phyloP scores from a whole-genome alignment of 805 yeast genomes.

The Candida argentea region DNA sequence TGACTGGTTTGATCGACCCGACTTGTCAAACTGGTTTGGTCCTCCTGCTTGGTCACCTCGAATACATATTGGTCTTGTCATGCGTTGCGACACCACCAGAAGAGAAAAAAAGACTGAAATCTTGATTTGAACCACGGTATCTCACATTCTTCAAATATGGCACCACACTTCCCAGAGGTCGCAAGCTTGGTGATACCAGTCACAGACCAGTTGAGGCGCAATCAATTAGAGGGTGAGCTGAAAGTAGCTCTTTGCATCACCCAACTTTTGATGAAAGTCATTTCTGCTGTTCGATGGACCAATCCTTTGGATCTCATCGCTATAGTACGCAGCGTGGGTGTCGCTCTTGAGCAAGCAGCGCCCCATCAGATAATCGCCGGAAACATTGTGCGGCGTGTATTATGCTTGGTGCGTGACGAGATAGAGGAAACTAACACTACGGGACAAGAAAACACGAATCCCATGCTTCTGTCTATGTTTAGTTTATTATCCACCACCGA shows the following conservation, averaged over 20 bases:
- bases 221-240: slow-evolving; percentile 75
- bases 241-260: slow-evolving; percentile 80
- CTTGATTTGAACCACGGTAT: too few species aligned
- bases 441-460: slow-evolving; percentile 22
- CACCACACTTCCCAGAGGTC: slow-evolving; percentile 17
- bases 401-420: slow-evolving; percentile 83
- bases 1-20: too few species aligned
- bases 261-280: slow-evolving; percentile 75
- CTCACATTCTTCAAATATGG: too few species aligned
- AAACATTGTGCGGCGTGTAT: slow-evolving; percentile 80
- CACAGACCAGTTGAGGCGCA: slow-evolving; percentile 56
- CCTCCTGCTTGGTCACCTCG: too few species aligned
- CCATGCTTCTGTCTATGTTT: slow-evolving; percentile 79
- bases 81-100: too few species aligned
- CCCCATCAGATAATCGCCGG: slow-evolving; percentile 88
- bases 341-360: slow-evolving; percentile 61
- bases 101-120: too few species aligned
- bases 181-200: slow-evolving; percentile 27
- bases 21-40: too few species aligned
- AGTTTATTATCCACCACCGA: slow-evolving; percentile 53
- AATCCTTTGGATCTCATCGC: slow-evolving; percentile 61
- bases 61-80: too few species aligned
- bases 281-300: slow-evolving; percentile 84
- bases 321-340: slow-evolving; percentile 68
- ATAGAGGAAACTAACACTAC: slow-evolving; percentile 32